Evolutionary conservation across 805 yeast species (phyloP), one percentile per base, ranked within the genome.

Genomic region (Spathaspora gorwiae): DNA sequence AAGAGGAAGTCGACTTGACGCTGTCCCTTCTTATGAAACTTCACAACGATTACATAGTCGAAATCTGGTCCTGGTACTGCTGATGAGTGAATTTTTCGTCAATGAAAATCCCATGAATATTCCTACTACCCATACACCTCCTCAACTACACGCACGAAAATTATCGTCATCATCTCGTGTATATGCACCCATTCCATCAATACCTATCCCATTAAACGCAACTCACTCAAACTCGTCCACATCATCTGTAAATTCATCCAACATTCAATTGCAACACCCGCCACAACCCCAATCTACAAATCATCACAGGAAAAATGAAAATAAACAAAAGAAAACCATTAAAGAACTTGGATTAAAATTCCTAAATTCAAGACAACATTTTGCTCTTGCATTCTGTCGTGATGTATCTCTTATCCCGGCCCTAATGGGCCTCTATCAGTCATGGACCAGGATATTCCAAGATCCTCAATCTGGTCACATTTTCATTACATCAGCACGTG

Each of bases 351-450:
- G 95, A 0, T 69, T 88, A 46, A 80, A 79, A 51, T 79, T 87
- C 51, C 67, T 88, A 49, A 83, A 83, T 47, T 87, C 94, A 1
- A 75, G 80, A 49, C 90, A 87, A 54, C 94, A 87, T 59, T 74
- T 86, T 47, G 74, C 84, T 5, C 72, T 88, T 48, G 90, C 94
- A 0, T 64, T 82, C n/a, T 84, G 92, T 52, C 72, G 95, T 40
- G 94, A 88, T 54, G 68, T 87, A 27, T 87, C 95, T 2, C 68
- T 90, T 5, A 62, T 84, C 6, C 87, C 89, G 1, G 78, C 86
- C n/a, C 56, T 81, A 8, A 58, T 78, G 8, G 85, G 87, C 37
- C 63, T 78, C 10, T 61, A 70, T 36, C 70, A 64, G 35, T 70
- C 82, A 13, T 66, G 75, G 74, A 62, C 48, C 42, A 52, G 68